phyloP scores from a whole-genome alignment of 176 grass and related monocot genomes.

The Cocos nucifera region DNA sequence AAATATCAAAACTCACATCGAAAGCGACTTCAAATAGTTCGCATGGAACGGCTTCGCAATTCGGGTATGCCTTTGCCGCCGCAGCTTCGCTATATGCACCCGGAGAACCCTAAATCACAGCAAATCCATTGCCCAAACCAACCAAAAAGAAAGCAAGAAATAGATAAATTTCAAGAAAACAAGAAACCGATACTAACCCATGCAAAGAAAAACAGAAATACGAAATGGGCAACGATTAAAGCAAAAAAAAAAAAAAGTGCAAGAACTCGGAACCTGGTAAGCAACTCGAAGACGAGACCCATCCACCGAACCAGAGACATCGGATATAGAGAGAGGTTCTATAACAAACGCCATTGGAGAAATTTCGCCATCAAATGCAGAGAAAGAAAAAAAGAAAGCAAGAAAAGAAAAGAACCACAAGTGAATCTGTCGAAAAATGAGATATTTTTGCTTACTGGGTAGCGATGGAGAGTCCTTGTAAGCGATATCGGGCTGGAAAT shows the following conservation, averaged over 20 bases:
- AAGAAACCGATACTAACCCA: too few relatives aligned
- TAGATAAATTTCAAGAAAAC: too few relatives aligned
- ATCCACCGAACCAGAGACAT: slow-evolving; percentile 3
- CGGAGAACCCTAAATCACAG: slow-evolving; percentile 39
- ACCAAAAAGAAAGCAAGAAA: too few relatives aligned
- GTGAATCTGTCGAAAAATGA: background rate
- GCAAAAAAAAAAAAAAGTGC: too few relatives aligned
- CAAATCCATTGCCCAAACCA: too few relatives aligned
- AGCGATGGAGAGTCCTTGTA: background rate
- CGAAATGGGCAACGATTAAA: too few relatives aligned
- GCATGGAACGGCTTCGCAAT: slow-evolving; percentile 70
- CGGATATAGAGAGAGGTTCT: slow-evolving; percentile 7
- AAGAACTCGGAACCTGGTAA: slow-evolving; percentile 4
- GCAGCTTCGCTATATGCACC: slow-evolving; percentile 88
- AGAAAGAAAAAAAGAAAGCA: background rate
- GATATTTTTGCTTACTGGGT: background rate
- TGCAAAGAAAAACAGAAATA: too few relatives aligned
- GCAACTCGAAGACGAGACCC: slow-evolving; percentile 4
- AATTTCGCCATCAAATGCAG: background rate
- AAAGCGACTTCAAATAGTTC: slow-evolving; percentile 72
- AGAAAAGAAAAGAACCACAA: background rate
- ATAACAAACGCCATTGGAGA: background rate
- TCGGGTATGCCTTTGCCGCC: slow-evolving; percentile 66
- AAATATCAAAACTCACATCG: slow-evolving; percentile 23
- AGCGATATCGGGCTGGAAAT: background rate